Base-by-base conservation (phyloP, 495 filamentous ascomycete species). In the Diplogelasinospora grovesii region DNA sequence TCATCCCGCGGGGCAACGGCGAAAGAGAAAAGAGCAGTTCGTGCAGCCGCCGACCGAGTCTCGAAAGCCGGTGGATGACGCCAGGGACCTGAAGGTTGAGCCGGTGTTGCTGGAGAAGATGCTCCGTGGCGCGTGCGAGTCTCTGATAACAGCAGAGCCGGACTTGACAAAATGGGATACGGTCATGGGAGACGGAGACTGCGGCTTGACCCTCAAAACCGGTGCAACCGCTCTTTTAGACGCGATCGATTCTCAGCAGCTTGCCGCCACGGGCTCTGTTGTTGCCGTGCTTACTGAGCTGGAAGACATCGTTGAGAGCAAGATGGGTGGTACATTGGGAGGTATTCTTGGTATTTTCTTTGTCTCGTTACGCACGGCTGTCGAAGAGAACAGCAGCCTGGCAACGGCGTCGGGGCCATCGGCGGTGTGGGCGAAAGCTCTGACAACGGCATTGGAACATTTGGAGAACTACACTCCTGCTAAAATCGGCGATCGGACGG, bases 101-200 rank as follows among this genome's bases (percentile, higher is more conserved):
- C 66, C 70, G 0, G 41, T 36, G 1, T 35, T 61, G 4, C 45
- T 80, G 14, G 71, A 77, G 18, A 60, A 50, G 16, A 74, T 74
- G 48, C 56, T 81, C 4, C 63, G 69, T 6, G 52, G 50, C 26
- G 77, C 75, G 2, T 75, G 70, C 60, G 52, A 67, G 11, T 64
- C 58, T 3, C 65, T 74, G 15, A 63, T 77, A 23, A 60, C 52
- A 11, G 70, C 75, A 1, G 77, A 81, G 52, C 77, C 77, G 0
- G 65, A 73, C 38, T 57, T 81, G 24, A 81, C 77, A 1, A 71
- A 69, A 45, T 81, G 69, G 69, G 77, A 81, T 56, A 74, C 74
- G 21, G 57, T 76, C 39, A 81, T 81, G 77, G 77, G 77, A 23
- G 77, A 81, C 53, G 77, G 77, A 8, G 77, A 81, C 52, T 81